phyloP scores from a whole-genome alignment of 352 stramenopile species.

The Phytophthora foliorum region DNA sequence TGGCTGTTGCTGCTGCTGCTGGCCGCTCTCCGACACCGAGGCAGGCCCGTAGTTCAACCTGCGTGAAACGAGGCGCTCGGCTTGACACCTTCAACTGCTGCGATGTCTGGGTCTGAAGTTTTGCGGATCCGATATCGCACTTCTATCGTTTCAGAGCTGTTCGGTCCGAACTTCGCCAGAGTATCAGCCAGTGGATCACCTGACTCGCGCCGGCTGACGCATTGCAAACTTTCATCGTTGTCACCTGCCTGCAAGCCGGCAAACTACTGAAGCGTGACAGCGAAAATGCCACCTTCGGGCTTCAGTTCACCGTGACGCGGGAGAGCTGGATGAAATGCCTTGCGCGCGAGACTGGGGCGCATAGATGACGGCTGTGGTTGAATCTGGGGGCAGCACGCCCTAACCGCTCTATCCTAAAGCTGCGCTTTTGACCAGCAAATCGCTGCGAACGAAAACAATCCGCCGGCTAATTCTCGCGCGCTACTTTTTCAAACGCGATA shows the following conservation, averaged over 20 bases:
- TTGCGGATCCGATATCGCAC: background rate
- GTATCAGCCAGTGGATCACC: background rate
- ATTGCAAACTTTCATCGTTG: background rate
- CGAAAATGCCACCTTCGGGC: too few relatives aligned
- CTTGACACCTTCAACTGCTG: background rate
- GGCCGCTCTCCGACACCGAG: conserved; percentile 9
- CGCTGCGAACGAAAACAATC: background rate
- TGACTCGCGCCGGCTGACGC: background rate
- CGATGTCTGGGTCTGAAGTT: background rate
- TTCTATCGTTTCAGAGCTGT: background rate
- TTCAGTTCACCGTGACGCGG: background rate
- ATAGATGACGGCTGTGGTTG: conserved; percentile 1
- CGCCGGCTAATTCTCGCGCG: conserved; percentile 3
- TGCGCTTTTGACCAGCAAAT: conserved; percentile 6
- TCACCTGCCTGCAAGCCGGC: background rate
- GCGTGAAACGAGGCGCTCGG: conserved; percentile 5
- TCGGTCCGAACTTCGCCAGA: too few relatives aligned
- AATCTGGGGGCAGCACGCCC: background rate
- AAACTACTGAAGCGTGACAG: background rate
- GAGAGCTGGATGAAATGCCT: conserved; percentile 3
- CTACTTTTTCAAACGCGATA: background rate
- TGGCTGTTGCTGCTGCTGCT: background rate
- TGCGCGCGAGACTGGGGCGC: background rate
- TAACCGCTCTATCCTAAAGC: conserved; percentile 12
- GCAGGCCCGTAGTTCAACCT: conserved; percentile 13